These are phyloP conservation scores for Chloromonas sp. DNA, from an alignment of 163 green algal genomes.

Conservation along the genomic window DNA sequence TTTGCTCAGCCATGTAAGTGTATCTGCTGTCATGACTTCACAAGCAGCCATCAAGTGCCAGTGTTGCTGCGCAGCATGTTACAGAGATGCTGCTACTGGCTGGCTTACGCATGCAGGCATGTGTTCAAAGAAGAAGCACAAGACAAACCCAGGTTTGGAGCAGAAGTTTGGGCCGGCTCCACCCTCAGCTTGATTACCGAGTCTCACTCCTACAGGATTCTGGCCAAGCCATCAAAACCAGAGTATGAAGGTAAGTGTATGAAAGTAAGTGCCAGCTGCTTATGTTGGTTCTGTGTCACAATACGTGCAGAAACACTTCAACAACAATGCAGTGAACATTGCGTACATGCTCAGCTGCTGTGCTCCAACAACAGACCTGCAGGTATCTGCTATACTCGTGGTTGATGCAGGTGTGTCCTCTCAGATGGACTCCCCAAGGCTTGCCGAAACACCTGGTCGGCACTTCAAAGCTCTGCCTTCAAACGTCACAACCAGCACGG, in stretches of 20 bases:
- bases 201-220: not conserved
- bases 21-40: too few species aligned
- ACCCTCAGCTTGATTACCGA: not conserved
- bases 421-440: conserved; percentile 8
- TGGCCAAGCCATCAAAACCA: not conserved
- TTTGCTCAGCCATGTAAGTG: conserved; percentile 1
- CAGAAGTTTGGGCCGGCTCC: not conserved
- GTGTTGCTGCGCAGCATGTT: too few species aligned
- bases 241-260: not conserved
- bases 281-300: not conserved
- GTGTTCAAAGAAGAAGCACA: not conserved
- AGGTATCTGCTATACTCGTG: too few species aligned
- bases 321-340: not conserved
- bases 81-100: not conserved
- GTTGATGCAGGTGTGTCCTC: not conserved
- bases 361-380: too few species aligned
- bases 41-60: too few species aligned
- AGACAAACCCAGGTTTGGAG: not conserved
- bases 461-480: not conserved
- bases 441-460: not conserved
- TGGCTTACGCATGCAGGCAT: not conserved
- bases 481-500: not conserved
- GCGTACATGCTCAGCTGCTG: not conserved
- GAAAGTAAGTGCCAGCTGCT: conserved; percentile 1
- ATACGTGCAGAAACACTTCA: not conserved